A percentile compares a stretch with the other conserved stretches of the same genome.
These are phyloP conservation scores for Biscogniauxia mediterranea DNA, from an alignment of 2,329 filamentous ascomycete genomes.

Conservation along the genomic window DNA sequence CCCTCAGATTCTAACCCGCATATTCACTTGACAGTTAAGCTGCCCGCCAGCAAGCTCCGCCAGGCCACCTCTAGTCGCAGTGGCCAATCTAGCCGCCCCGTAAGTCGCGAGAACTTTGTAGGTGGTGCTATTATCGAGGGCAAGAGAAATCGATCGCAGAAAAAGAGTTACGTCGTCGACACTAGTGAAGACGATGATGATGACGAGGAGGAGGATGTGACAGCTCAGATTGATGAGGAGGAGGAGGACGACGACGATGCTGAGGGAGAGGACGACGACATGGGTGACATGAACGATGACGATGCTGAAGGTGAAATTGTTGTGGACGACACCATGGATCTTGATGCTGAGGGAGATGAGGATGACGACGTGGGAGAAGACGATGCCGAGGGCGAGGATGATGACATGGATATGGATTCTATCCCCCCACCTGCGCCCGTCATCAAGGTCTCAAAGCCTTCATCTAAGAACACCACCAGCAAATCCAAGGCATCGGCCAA, in stretches of 20 bases:
- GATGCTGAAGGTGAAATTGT: conserved; percentile 35
- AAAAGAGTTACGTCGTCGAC: conserved; percentile 61
- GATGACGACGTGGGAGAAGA: conserved; percentile 41
- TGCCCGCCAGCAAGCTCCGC: conserved; percentile 50
- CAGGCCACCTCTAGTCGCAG: conserved; percentile 45
- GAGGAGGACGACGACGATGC: conserved; percentile 38
- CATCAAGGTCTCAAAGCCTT: conserved; percentile 50
- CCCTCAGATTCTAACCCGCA: conserved; percentile 45
- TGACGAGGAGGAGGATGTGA: conserved; percentile 41
- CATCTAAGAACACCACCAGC: conserved; percentile 30
- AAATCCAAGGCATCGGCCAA: conserved; percentile 33
- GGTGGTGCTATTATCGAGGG: conserved; percentile 48
- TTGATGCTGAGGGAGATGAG: conserved; percentile 45
- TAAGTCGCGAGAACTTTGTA: conserved; percentile 38
- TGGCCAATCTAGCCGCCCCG: conserved; percentile 31
- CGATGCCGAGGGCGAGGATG: conserved; percentile 50
- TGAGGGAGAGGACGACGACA: conserved; percentile 40
- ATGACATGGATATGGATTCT: conserved; percentile 45
- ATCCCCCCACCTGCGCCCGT: conserved; percentile 37
- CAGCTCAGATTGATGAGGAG: conserved; percentile 36
- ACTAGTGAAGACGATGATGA: conserved; percentile 46
- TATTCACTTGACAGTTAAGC: conserved; percentile 51
- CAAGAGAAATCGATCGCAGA: conserved; percentile 53
- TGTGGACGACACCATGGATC: conserved; percentile 37
- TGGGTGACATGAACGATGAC: conserved; percentile 39